phyloP scores from a whole-genome alignment of 2,329 filamentous ascomycete species.

The Paecilomyces niveus region DNA sequence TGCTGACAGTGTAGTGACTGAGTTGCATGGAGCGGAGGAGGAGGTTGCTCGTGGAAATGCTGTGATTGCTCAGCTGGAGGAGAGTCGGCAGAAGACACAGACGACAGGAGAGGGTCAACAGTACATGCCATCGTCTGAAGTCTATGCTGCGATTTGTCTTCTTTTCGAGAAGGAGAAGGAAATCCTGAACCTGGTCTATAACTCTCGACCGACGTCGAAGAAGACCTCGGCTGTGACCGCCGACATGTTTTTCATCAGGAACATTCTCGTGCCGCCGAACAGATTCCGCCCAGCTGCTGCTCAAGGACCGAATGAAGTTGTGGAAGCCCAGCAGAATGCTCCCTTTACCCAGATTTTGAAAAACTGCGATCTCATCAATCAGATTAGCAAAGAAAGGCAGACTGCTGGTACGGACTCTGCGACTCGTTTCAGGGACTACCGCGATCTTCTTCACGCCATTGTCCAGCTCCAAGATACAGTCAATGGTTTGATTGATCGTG shows the following conservation, averaged over 20 bases:
- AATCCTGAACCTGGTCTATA: conserved; percentile 77
- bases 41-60: conserved; percentile 49
- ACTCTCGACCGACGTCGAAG: conserved; percentile 59
- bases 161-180: conserved; percentile 86
- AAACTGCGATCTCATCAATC: conserved; percentile 63
- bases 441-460: conserved; percentile 73
- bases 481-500: conserved; percentile 86
- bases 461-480: conserved; percentile 79
- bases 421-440: conserved; percentile 55
- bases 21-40: conserved; percentile 51
- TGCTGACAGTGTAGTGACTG: conserved; percentile 52
- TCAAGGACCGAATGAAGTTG: conserved; percentile 71
- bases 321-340: conserved; percentile 81
- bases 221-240: conserved; percentile 55
- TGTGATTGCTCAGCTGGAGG: conserved; percentile 25
- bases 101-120: conserved; percentile 48
- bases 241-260: conserved; percentile 91
- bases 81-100: conserved; percentile 24
- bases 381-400: conserved; percentile 64
- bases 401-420: conserved; percentile 39
- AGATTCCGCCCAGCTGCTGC: conserved; percentile 80
- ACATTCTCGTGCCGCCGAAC: conserved; percentile 84
- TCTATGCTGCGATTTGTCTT: conserved; percentile 67
- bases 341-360: conserved; percentile 81
- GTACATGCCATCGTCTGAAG: conserved; percentile 77